Evolutionary conservation across 352 stramenopile species (phyloP).

Genomic region (Phytopythium boreale): DNA sequence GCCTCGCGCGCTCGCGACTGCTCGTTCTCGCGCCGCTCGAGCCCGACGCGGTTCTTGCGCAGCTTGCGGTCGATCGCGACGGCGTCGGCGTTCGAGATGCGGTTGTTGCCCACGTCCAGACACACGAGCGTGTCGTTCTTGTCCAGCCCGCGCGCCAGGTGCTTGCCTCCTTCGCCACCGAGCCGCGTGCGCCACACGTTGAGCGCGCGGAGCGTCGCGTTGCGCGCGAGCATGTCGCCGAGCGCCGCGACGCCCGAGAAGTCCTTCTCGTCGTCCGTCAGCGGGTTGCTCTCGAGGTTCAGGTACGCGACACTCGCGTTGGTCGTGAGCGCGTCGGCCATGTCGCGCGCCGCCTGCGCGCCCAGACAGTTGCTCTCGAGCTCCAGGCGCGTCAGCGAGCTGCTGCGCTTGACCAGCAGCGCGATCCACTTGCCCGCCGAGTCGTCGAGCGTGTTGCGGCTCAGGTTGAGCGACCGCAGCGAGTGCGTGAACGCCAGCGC

Average conservation of each 20-base stretch:
- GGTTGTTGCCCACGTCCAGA: conserved; percentile 83
- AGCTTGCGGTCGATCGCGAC: conserved; percentile 46
- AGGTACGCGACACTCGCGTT: conserved; percentile 60
- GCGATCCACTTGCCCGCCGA: conserved; percentile 60
- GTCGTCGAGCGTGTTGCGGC: conserved; percentile 63
- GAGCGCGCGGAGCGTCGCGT: conserved; percentile 58
- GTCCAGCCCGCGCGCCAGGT: conserved; percentile 51
- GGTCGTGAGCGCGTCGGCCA: conserved; percentile 49
- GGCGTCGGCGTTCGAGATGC: conserved; percentile 48
- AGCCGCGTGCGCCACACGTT: conserved; percentile 78
- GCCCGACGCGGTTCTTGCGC: conserved; percentile 43
- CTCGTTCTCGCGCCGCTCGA: conserved; percentile 38
- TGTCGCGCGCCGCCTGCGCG: conserved; percentile 35
- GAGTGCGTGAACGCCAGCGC: conserved; percentile 64
- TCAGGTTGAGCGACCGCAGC: conserved; percentile 59
- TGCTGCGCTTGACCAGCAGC: conserved; percentile 56
- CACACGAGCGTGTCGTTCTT: conserved; percentile 59
- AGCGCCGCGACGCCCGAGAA: conserved; percentile 58
- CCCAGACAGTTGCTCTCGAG: conserved; percentile 68
- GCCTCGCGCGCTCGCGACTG: conserved; percentile 42
- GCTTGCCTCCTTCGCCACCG: conserved; percentile 60
- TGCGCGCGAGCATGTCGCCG: conserved; percentile 50
- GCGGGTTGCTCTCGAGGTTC: conserved; percentile 75
- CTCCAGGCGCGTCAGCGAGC: conserved; percentile 55
- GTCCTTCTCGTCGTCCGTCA: conserved; percentile 78